phyloP scores from a whole-genome alignment of 2,329 filamentous ascomycete genomes.

The Talaromyces sp. region DNA sequence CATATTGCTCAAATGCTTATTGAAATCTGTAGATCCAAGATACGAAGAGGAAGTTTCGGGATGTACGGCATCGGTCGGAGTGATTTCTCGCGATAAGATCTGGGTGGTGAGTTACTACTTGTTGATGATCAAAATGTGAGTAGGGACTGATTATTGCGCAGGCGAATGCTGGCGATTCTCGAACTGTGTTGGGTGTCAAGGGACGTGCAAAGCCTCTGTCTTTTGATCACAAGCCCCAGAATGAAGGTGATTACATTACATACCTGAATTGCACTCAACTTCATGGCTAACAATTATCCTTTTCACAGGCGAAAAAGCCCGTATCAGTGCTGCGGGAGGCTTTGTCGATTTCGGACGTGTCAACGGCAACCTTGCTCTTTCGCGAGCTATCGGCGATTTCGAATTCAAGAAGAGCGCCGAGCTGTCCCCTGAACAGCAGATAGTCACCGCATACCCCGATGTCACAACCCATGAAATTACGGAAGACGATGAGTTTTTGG shows the following conservation, averaged over 20 bases:
- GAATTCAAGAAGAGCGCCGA: conserved; percentile 99
- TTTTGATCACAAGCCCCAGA: conserved; percentile 99
- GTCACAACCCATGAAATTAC: conserved; percentile 86
- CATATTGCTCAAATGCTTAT: conserved; percentile 19
- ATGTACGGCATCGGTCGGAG: conserved; percentile 88
- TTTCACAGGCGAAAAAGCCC: conserved; percentile 78
- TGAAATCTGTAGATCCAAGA: conserved; percentile 67
- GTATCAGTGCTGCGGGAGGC: conserved; percentile 91
- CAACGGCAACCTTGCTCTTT: conserved; percentile 95
- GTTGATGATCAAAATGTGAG: neutral
- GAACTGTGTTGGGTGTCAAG: conserved; percentile 92
- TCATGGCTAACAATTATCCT: neutral
- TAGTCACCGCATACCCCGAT: conserved; percentile 94
- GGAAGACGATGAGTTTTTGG: conserved; percentile 92
- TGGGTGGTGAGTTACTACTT: conserved; percentile 70
- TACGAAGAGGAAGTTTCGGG: conserved; percentile 98
- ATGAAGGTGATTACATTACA: conserved; percentile 65
- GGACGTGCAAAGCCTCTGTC: conserved; percentile 95
- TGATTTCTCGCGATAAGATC: conserved; percentile 88
- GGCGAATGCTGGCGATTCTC: conserved; percentile 96
- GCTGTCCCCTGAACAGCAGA: conserved; percentile 95
- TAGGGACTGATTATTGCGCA: conserved; percentile 38
- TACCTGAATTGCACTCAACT: neutral
- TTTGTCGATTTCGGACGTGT: conserved; percentile 98
- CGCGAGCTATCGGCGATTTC: conserved; percentile 96